These are phyloP conservation scores for Vigna mungo DNA, from an alignment of 306 rosid species.

Conservation along the genomic window DNA sequence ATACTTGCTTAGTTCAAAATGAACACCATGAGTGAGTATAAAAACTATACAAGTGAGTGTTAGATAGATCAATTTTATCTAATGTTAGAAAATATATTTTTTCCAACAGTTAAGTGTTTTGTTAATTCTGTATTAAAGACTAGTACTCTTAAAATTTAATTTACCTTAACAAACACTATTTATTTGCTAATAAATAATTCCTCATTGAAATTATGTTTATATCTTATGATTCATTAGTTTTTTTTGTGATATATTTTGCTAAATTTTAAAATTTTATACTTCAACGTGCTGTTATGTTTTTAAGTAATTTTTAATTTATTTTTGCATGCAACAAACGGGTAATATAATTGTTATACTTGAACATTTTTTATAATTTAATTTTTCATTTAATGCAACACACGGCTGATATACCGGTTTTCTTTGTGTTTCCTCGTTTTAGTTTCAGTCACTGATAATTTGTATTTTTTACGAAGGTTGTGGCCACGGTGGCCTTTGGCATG, in stretches of 20 bases:
- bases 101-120: background rate
- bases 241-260: background rate
- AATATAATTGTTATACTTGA: background rate
- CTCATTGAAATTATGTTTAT: background rate
- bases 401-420: slow-evolving; percentile 1
- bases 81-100: background rate
- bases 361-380: background rate
- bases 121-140: background rate
- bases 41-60: background rate
- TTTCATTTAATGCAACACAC: background rate
- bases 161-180: background rate
- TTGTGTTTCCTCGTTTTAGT: slow-evolving; percentile 34
- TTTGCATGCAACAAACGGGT: too few relatives aligned
- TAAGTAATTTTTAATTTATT: too few relatives aligned
- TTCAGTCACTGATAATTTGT: slow-evolving; percentile 42
- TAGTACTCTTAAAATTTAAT: background rate
- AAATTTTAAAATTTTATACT: background rate
- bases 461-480: slow-evolving; percentile 76
- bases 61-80: background rate
- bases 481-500: slow-evolving; percentile 99
- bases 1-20: background rate
- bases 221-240: background rate
- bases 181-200: background rate
- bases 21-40: background rate
- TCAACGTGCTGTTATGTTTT: too few relatives aligned